Base-by-base conservation (phyloP, 495 filamentous ascomycete genomes). In the Oidiodendron maius region DNA sequence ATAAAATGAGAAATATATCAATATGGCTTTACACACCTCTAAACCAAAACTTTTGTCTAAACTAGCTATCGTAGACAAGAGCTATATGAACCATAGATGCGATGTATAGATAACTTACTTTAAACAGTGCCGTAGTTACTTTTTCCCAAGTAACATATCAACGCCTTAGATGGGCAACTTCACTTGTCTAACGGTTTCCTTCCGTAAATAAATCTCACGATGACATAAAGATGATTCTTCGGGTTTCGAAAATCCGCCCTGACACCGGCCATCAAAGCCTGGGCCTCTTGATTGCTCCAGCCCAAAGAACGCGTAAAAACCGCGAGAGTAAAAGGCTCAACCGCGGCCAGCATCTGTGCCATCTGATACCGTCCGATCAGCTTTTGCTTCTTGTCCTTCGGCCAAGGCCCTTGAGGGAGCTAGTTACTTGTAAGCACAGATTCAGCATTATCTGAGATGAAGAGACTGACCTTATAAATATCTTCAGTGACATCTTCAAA, bases 401-500 rank as follows among this genome's bases (percentile, higher is more conserved):
- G 51, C 73, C 73, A 76, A 12, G 65, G 65, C 5, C 66, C 65
- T 25, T 64, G 45, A 13, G 66, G 66, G 5, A 64, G 50, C 59
- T 64, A 39, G 43, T 41, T 48, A 38, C 9, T 38, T 37, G 13
- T 9, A 13, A 45, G n/a, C 17, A 45, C n/a, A 10, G 10, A 4
- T 11, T 13, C 13, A 17, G 4, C n/a, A 26, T 28, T 5, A 28
- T 18, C 10, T 5, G 9, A n/a, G 4, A 15, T 16, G 5, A 36
- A 15, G 28, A n/a, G 17, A 4, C 4, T 13, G 4, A 49, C 46
- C 47, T 65, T 56, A 21, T 65, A 59, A 26, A 48, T 59, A 22
- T 62, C 56, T 42, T 69, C 63, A 30, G 71, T 49, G 17, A 82
- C 61, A 44, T 78, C 67, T n/a, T 69, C 64, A 48, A 80, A 83